These are phyloP conservation scores for Choanephora cucurbitarum DNA, from an alignment of 371 early-diverging fungal genomes.

Conservation along the genomic window DNA sequence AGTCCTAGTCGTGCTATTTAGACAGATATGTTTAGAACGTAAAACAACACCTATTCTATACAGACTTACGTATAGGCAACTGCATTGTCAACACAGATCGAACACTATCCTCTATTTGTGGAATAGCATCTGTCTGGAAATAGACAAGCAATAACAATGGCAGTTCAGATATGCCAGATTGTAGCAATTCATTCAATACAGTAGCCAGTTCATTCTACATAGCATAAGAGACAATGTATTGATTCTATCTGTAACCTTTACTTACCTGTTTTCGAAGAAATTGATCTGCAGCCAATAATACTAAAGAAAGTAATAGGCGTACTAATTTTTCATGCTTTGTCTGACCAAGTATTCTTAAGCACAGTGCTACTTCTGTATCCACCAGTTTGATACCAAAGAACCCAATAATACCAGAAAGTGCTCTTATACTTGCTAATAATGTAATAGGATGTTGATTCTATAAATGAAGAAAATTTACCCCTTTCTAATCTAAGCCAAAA, in stretches of 20 bases:
- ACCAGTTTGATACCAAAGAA: conserved; percentile 44
- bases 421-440: conserved; percentile 35
- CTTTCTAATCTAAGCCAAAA: no score
- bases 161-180: conserved; percentile 42
- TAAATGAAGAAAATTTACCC: no score
- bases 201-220: conserved; percentile 24
- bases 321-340: conserved; percentile 30
- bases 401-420: conserved; percentile 38
- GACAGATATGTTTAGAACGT: conserved; percentile 4
- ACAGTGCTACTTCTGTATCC: conserved; percentile 27
- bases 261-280: conserved; percentile 27
- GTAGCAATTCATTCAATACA: conserved; percentile 27
- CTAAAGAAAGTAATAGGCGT: conserved; percentile 16
- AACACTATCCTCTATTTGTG: conserved; percentile 37
- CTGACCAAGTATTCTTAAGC: conserved; percentile 24
- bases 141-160: conserved; percentile 39
- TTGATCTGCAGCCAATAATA: conserved; percentile 25
- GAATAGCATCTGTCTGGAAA: conserved; percentile 45
- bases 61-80: conserved; percentile 46
- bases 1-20: conserved; percentile 42
- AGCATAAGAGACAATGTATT: neutral
- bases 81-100: conserved; percentile 45
- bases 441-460: no score
- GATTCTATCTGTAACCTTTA: neutral
- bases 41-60: no score